Conservation (phyloP, 2,329 filamentous ascomycete genomes). For the Colletotrichum spaethianum region DNA sequence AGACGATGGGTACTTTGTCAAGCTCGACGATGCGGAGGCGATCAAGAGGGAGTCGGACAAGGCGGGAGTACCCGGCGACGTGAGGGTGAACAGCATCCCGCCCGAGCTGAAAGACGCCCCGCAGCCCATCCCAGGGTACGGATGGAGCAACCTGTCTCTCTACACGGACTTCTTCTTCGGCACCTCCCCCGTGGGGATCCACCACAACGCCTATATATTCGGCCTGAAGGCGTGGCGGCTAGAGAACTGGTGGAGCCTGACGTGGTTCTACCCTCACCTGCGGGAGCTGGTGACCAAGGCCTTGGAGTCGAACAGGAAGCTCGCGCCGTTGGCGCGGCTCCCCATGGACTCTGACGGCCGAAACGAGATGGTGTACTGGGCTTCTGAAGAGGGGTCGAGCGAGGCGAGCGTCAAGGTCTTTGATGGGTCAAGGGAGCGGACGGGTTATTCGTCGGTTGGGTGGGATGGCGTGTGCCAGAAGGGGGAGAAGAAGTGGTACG, state of each 20-base stretch:
- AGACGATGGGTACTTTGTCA: slow-evolving; percentile 53
- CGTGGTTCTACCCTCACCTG: slow-evolving; percentile 53
- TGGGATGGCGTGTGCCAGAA: slow-evolving; percentile 55
- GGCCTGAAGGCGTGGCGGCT: slow-evolving; percentile 51
- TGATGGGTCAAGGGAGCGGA: slow-evolving; percentile 40
- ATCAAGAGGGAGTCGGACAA: slow-evolving; percentile 46
- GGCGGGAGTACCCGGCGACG: slow-evolving; percentile 49
- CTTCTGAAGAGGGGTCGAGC: slow-evolving; percentile 42
- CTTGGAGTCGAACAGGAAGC: slow-evolving; percentile 41
- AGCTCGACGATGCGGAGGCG: slow-evolving; percentile 45
- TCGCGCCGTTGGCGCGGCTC: slow-evolving; percentile 44
- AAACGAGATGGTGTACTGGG: slow-evolving; percentile 45
- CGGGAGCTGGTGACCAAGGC: slow-evolving; percentile 49
- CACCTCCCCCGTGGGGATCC: slow-evolving; percentile 53
- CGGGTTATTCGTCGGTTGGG: slow-evolving; percentile 45
- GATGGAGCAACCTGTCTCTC: slow-evolving; percentile 51
- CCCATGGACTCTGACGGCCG: slow-evolving; percentile 10
- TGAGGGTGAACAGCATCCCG: slow-evolving; percentile 48
- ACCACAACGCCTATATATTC: slow-evolving; percentile 54
- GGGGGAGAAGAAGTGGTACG: slow-evolving; percentile 49
- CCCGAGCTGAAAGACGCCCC: slow-evolving; percentile 46
- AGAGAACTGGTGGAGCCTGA: slow-evolving; percentile 53
- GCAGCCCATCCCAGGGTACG: slow-evolving; percentile 34
- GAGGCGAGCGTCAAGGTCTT: slow-evolving; percentile 43
- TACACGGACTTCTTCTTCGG: slow-evolving; percentile 57